These are phyloP conservation scores for Toxicodendron radicans DNA, from an alignment of 345 rosid genomes.

Conservation along the genomic window DNA sequence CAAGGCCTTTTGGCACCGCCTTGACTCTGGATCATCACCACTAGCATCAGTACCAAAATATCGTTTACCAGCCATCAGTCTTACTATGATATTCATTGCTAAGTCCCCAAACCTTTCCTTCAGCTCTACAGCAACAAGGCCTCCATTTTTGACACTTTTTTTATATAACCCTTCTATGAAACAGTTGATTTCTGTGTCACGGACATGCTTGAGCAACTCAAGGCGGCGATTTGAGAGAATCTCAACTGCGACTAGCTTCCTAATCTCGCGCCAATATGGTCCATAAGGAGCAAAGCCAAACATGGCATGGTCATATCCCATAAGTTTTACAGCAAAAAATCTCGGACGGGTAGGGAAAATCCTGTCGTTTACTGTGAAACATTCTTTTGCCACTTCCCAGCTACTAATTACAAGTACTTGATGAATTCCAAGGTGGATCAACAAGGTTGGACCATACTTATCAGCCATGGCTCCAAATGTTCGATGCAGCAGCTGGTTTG, in stretches of 20 bases:
- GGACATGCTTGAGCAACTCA: constrained; percentile 35
- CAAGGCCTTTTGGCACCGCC: constrained; percentile 23
- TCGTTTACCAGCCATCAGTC: constrained; percentile 31
- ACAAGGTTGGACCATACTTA: constrained; percentile 27
- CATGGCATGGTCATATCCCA: constrained; percentile 33
- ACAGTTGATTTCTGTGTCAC: constrained; percentile 17
- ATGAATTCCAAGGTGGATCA: constrained; percentile 29
- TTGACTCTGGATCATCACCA: constrained; percentile 18
- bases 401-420: constrained; percentile 25
- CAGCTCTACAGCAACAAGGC: constrained; percentile 24
- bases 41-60: constrained; percentile 5
- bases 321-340: constrained; percentile 21
- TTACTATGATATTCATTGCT: constrained; percentile 31
- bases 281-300: constrained; percentile 37
- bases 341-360: constrained; percentile 27
- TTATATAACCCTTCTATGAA: constrained; percentile 26
- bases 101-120: constrained; percentile 25
- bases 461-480: constrained; percentile 27
- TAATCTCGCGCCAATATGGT: constrained; percentile 33
- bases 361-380: constrained; percentile 34
- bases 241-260: constrained; percentile 31
- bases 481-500: constrained; percentile 26
- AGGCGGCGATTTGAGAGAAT: constrained; percentile 36
- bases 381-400: constrained; percentile 35
- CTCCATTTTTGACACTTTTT: constrained; percentile 23